Conservation (phyloP, 148 eudicot genomes). For the Tetragonia tetragonoides region DNA sequence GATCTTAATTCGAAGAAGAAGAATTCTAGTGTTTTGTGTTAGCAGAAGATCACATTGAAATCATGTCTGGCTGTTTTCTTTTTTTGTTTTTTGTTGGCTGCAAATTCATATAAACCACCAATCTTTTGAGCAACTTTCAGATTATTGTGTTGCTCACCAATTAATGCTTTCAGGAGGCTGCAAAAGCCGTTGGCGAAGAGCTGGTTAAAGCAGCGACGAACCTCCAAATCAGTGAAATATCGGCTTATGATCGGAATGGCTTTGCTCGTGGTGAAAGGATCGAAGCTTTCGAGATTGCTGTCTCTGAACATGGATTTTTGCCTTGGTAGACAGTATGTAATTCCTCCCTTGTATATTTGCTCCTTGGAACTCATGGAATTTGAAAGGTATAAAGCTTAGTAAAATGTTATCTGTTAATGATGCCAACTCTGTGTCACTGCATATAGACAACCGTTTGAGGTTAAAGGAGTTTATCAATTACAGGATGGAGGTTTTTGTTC, state of each 20-base stretch:
- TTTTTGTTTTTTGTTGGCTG: not conserved
- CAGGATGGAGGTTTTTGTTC: too few relatives aligned
- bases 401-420: too few relatives aligned
- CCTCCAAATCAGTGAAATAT: slow-evolving; percentile 66
- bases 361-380: not conserved
- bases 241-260: slow-evolving; percentile 82
- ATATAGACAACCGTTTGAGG: too few relatives aligned
- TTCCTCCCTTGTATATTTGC: slow-evolving; percentile 1
- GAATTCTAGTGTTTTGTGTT: too few relatives aligned
- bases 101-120: not conserved
- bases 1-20: too few relatives aligned
- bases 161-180: slow-evolving; percentile 61
- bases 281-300: slow-evolving; percentile 77
- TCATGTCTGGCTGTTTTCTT: not conserved
- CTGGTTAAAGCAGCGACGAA: slow-evolving; percentile 71
- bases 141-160: not conserved
- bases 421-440: too few relatives aligned
- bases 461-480: too few relatives aligned
- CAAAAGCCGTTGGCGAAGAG: slow-evolving; percentile 79
- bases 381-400: not conserved
- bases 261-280: slow-evolving; percentile 53
- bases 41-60: not conserved
- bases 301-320: slow-evolving; percentile 77
- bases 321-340: slow-evolving; percentile 26
- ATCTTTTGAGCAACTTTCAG: not conserved